Percentiles rank a stretch among this genome's conserved stretches.
These are phyloP conservation scores for Starmera caribaea DNA, from an alignment of 805 yeast species.

Conservation along the genomic window DNA sequence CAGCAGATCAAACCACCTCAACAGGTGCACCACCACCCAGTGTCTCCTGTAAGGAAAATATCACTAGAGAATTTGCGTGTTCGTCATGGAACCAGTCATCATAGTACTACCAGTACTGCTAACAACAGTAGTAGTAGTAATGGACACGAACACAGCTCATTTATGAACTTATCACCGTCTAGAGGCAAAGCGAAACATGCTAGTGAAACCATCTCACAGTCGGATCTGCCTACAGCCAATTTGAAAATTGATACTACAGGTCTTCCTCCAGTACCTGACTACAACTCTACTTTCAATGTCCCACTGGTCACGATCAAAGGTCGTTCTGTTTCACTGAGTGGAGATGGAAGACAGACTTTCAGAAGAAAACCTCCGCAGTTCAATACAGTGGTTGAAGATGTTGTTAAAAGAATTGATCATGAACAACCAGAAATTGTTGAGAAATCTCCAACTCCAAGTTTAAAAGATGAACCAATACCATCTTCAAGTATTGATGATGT, in stretches of 20 bases:
- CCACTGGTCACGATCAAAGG: constrained; percentile 21
- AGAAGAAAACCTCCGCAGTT: constrained; percentile 12
- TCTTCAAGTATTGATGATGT: too few species aligned
- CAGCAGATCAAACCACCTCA: background rate
- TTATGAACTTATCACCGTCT: too few species aligned
- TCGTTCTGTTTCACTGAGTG: constrained; percentile 11
- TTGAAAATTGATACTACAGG: constrained; percentile 5
- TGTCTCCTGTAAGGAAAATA: background rate
- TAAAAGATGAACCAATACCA: too few species aligned
- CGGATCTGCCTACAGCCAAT: constrained; percentile 7
- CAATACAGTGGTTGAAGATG: background rate
- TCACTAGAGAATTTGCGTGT: too few species aligned
- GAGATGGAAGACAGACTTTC: constrained; percentile 8
- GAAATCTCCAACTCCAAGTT: background rate
- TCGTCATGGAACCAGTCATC: too few species aligned
- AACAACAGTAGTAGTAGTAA: constrained; percentile 1
- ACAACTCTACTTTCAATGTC: constrained; percentile 12
- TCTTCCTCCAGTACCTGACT: constrained; percentile 20
- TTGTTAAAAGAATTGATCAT: too few species aligned
- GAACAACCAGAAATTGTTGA: background rate
- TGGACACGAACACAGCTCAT: too few species aligned
- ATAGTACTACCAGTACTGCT: constrained; percentile 1
- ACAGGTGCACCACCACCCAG: background rate
- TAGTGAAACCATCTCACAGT: background rate
- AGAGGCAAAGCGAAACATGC: background rate